Percentiles rank a stretch among this genome's conserved stretches.
Conservation (phyloP, 1,284 basidiomycete species). For the Moesziomyces antarcticus region DNA sequence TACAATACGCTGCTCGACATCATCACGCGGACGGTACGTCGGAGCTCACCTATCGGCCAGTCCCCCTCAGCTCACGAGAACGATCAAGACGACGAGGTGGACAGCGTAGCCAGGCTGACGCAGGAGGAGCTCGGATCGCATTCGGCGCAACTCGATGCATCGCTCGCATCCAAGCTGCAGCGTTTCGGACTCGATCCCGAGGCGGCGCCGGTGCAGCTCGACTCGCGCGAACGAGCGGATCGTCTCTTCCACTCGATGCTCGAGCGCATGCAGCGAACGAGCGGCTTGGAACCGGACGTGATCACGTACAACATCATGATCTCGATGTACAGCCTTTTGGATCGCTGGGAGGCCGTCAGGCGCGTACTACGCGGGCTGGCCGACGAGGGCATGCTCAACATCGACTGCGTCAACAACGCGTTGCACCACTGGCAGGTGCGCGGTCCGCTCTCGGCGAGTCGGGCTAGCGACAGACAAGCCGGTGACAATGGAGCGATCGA, state of each 20-base stretch:
- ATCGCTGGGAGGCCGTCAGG: constrained; percentile 24
- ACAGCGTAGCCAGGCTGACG: constrained; percentile 10
- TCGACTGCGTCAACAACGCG: constrained; percentile 35
- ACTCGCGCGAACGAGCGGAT: constrained; percentile 27
- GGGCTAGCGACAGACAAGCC: no score
- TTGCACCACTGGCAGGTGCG: constrained; percentile 21
- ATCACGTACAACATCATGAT: constrained; percentile 50
- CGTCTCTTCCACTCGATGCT: constrained; percentile 42
- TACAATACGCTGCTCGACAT: constrained; percentile 48
- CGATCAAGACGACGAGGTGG: constrained; percentile 18
- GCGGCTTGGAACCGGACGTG: constrained; percentile 27
- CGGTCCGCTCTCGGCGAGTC: constrained; percentile 4
- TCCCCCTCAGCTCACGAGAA: not conserved
- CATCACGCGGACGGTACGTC: constrained; percentile 29
- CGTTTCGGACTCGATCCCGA: constrained; percentile 31
- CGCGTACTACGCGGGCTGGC: constrained; percentile 8
- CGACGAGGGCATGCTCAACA: constrained; percentile 11
- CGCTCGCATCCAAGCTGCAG: constrained; percentile 25
- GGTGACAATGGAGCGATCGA: not conserved
- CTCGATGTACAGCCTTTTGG: constrained; percentile 42
- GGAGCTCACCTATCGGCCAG: constrained; percentile 7
- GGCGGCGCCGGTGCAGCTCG: constrained; percentile 18
- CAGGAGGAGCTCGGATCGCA: constrained; percentile 22
- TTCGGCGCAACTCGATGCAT: constrained; percentile 16
- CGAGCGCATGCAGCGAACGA: constrained; percentile 38